Evolutionary conservation across 2,329 filamentous ascomycete genomes (phyloP).

Genomic region (Ophiostoma angusticollis): DNA sequence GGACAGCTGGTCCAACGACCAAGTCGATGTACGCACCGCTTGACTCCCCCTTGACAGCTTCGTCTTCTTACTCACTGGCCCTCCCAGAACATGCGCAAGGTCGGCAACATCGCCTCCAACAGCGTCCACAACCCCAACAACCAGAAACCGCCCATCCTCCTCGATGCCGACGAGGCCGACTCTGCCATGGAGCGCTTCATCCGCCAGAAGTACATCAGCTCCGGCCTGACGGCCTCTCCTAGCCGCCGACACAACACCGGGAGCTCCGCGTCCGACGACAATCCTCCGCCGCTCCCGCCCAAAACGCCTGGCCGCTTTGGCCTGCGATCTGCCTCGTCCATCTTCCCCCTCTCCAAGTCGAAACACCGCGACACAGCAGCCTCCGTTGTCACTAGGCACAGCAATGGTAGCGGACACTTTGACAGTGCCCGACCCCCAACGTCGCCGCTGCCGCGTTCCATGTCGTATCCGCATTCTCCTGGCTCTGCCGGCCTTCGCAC

Average conservation of each 20-base stretch:
- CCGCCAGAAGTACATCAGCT: constrained; percentile 77
- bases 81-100: constrained; percentile 76
- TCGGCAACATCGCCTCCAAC: constrained; percentile 79
- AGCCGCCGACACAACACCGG: constrained; percentile 26
- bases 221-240: constrained; percentile 17
- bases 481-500: constrained; percentile 29
- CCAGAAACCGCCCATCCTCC: constrained; percentile 67
- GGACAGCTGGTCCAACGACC: constrained; percentile 93
- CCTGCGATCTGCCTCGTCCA: constrained; percentile 50
- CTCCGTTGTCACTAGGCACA: constrained; percentile 7
- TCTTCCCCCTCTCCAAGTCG: constrained; percentile 50
- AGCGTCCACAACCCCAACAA: constrained; percentile 79
- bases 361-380: constrained; percentile 36
- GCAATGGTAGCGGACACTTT: constrained; percentile 2
- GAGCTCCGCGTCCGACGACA: constrained; percentile 43
- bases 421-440: constrained; percentile 22
- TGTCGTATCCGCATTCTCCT: constrained; percentile 14
- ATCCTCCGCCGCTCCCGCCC: constrained; percentile 47
- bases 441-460: constrained; percentile 16
- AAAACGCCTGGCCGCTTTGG: constrained; percentile 51
- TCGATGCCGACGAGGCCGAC: constrained; percentile 87
- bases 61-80: too few species aligned
- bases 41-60: neutral
- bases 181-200: constrained; percentile 93
- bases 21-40: constrained; percentile 66